Percentiles rank a stretch among this genome's conserved stretches.
Evolutionary conservation across 2,329 filamentous ascomycete genomes (phyloP).

Genomic region (Epichloe brachyelytri): DNA sequence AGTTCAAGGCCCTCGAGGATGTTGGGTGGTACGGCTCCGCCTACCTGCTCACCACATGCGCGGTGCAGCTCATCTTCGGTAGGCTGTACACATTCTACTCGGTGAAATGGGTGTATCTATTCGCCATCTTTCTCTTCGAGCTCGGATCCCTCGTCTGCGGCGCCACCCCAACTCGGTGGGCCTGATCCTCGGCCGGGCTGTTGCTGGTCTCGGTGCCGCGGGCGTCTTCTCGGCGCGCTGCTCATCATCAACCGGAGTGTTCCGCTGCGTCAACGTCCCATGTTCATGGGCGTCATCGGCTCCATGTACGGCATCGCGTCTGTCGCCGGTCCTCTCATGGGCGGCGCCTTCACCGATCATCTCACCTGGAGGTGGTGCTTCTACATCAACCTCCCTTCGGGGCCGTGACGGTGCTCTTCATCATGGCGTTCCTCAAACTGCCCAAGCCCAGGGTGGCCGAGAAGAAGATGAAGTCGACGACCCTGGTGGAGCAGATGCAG

Average conservation of each 20-base stretch:
- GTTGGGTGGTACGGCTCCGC: slow-evolving; percentile 8
- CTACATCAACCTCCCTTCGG: slow-evolving; percentile 28
- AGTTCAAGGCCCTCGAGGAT: slow-evolving; percentile 6
- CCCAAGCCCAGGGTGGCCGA: slow-evolving; percentile 6
- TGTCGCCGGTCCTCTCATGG: slow-evolving; percentile 21
- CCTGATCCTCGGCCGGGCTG: slow-evolving; percentile 23
- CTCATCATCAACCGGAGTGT: slow-evolving; percentile 28
- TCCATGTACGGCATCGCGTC: slow-evolving; percentile 34
- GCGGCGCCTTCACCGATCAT: slow-evolving; percentile 22
- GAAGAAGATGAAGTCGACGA: slow-evolving; percentile 9
- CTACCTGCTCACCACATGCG: slow-evolving; percentile 26
- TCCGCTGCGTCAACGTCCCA: slow-evolving; percentile 19
- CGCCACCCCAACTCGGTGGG: slow-evolving; percentile 16
- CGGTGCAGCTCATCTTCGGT: slow-evolving; percentile 23
- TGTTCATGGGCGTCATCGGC: slow-evolving; percentile 24
- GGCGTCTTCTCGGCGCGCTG: slow-evolving; percentile 30
- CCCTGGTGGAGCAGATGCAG: not conserved
- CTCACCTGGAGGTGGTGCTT: slow-evolving; percentile 28
- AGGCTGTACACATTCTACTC: slow-evolving; percentile 30
- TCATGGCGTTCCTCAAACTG: slow-evolving; percentile 12
- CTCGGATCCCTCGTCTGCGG: slow-evolving; percentile 20
- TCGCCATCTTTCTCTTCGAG: slow-evolving; percentile 15
- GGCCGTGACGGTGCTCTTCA: slow-evolving; percentile 19
- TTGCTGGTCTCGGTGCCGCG: slow-evolving; percentile 28
- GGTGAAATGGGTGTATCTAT: slow-evolving; percentile 16